Evolutionary conservation across 148 eudicot genomes (phyloP).

Genomic region (Nyssa sinensis): DNA sequence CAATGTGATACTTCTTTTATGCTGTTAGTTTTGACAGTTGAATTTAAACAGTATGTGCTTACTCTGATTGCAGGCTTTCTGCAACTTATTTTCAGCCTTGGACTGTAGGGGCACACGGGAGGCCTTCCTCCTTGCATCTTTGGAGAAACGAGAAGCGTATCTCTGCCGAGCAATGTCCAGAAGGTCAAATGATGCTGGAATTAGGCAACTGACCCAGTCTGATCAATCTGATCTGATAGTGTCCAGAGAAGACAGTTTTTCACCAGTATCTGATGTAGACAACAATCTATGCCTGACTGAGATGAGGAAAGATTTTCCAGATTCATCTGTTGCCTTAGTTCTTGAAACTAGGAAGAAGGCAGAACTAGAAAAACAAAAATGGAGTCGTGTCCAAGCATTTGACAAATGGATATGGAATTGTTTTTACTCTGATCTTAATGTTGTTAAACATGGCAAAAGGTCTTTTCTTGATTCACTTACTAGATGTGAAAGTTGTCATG

Average conservation of each 20-base stretch:
- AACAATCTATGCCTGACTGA: slow-evolving; percentile 41
- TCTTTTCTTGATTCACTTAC: slow-evolving; percentile 72
- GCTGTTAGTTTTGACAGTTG: neutral
- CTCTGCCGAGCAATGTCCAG: slow-evolving; percentile 55
- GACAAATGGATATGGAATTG: slow-evolving; percentile 83
- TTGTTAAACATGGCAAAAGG: slow-evolving; percentile 67
- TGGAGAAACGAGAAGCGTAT: slow-evolving; percentile 47
- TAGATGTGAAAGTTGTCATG: slow-evolving; percentile 89
- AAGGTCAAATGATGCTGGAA: slow-evolving; percentile 24
- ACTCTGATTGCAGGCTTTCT: slow-evolving; percentile 56
- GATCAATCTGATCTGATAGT: slow-evolving; percentile 60
- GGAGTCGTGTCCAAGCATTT: slow-evolving; percentile 65
- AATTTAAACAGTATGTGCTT: slow-evolving; percentile 15
- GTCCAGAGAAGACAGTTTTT: slow-evolving; percentile 63
- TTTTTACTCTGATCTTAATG: slow-evolving; percentile 67
- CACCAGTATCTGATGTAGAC: slow-evolving; percentile 81
- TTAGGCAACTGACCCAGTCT: slow-evolving; percentile 40
- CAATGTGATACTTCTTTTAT: too few relatives aligned
- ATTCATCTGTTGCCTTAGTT: slow-evolving; percentile 33
- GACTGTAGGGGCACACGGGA: slow-evolving; percentile 77
- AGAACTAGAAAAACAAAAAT: slow-evolving; percentile 52
- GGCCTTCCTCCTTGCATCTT: slow-evolving; percentile 67
- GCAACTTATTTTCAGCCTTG: slow-evolving; percentile 56
- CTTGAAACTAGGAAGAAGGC: slow-evolving; percentile 40
- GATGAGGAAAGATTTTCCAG: slow-evolving; percentile 30